Conservation (phyloP, 495 filamentous ascomycete genomes). For the Talaromyces adpressus region DNA sequence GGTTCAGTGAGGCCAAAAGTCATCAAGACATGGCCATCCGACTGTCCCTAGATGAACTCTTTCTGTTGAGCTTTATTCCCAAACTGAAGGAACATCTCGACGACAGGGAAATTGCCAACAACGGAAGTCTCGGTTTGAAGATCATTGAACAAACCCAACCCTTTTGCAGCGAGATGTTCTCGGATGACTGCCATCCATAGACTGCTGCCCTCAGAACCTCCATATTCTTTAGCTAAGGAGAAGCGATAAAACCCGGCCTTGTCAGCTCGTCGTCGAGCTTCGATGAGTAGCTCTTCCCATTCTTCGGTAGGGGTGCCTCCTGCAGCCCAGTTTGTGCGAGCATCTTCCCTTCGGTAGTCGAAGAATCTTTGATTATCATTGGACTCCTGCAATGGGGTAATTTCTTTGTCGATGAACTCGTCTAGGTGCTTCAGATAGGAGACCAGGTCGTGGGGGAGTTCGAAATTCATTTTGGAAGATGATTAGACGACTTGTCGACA, state of each 20-base stretch:
- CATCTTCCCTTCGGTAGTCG: constrained; percentile 51
- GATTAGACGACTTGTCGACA: too few species aligned
- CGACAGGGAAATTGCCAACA: constrained; percentile 52
- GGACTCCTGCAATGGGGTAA: constrained; percentile 34
- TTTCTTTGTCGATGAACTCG: constrained; percentile 45
- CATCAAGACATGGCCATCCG: constrained; percentile 40
- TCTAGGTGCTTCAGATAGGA: constrained; percentile 40
- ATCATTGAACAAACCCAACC: constrained; percentile 53
- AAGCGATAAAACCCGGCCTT: constrained; percentile 51
- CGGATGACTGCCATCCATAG: constrained; percentile 55
- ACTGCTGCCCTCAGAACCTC: constrained; percentile 39
- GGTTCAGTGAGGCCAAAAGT: constrained; percentile 57
- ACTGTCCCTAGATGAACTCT: constrained; percentile 38
- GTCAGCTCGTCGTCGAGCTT: constrained; percentile 41
- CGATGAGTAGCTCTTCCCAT: constrained; percentile 45
- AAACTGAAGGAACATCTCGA: constrained; percentile 51
- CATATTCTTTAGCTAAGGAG: constrained; percentile 45
- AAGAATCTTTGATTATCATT: constrained; percentile 55
- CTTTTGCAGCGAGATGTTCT: constrained; percentile 49
- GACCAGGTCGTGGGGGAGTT: constrained; percentile 40
- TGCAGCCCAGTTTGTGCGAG: constrained; percentile 47
- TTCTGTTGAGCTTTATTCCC: constrained; percentile 42
- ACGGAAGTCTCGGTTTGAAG: constrained; percentile 54
- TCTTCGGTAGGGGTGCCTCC: constrained; percentile 45
- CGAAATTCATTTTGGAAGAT: constrained; percentile 38